phyloP scores from a whole-genome alignment of 2,329 filamentous ascomycete genomes.

The Rugonectria rugulosa region DNA sequence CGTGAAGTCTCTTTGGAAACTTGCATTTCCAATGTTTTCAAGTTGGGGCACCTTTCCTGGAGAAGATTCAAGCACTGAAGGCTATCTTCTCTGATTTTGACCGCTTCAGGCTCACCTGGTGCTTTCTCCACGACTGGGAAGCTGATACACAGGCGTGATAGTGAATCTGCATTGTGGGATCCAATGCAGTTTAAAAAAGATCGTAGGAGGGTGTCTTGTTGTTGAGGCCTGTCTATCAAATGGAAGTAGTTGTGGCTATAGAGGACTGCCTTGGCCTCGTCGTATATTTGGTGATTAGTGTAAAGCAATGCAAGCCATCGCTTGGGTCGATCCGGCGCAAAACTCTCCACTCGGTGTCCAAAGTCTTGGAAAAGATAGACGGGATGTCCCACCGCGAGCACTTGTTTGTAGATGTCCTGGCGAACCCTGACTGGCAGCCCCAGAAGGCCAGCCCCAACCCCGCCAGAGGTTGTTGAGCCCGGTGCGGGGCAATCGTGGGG shows the following conservation, averaged over 20 bases:
- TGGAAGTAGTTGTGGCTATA: constrained; percentile 15
- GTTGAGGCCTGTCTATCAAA: constrained; percentile 10
- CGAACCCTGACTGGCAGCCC: constrained; percentile 7
- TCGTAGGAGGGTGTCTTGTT: constrained; percentile 10
- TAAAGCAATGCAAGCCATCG: constrained; percentile 20
- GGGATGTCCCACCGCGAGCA: constrained; percentile 15
- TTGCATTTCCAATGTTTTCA: constrained; percentile 19
- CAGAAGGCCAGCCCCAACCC: constrained; percentile 4
- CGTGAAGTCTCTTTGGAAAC: constrained; percentile 10
- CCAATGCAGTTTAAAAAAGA: constrained; percentile 21
- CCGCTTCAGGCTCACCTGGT: background rate
- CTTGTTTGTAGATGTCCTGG: constrained; percentile 10
- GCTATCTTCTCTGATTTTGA: constrained; percentile 16
- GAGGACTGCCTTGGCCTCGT: constrained; percentile 17
- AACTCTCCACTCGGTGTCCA: constrained; percentile 11
- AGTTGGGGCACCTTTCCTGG: constrained; percentile 9
- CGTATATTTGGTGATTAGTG: constrained; percentile 14
- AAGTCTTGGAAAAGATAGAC: constrained; percentile 21
- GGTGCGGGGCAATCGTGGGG: background rate
- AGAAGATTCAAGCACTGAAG: constrained; percentile 11
- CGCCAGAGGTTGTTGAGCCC: background rate
- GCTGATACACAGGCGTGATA: constrained; percentile 19
- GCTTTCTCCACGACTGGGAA: constrained; percentile 12
- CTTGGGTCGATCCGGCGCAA: constrained; percentile 18
- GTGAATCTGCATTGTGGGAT: constrained; percentile 5